Evolutionary conservation across 352 stramenopile genomes (phyloP), one percentile per base, ranked within the genome.

Genomic region (Globisporangium nagaii): DNA sequence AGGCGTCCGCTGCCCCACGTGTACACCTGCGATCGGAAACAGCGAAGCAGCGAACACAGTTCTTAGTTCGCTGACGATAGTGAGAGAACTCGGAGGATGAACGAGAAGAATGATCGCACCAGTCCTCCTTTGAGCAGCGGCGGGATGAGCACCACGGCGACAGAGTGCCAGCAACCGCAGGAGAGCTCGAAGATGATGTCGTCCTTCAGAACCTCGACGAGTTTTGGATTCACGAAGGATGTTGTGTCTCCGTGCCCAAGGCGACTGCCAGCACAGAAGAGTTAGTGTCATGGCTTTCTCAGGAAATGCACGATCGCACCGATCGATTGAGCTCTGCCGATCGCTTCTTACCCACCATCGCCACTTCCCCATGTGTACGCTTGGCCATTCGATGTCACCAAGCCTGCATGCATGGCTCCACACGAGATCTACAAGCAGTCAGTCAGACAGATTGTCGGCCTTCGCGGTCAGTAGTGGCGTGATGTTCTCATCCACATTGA

Each of bases 1-100:
- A 97, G 68, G n/a, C 88, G 95, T 0, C 93, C 92, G 40, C 73
- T 96, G n/a, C 90, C 90, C 88, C 88, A 98, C 3, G 90, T 98
- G 54, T 98, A 98, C 6, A 90, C 65, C 69, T 75, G 59, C 12
- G n/a, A n/a, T n/a, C n/a, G n/a, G n/a, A n/a, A n/a, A n/a, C n/a
- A n/a, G n/a, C n/a, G n/a, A n/a, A 12, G 3, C 17, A 25, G 8
- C 9, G 59, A 57, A 11, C 10, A 9, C 32, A 28, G 42, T 7
- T 17, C 17, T 59, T 10, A 7, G 13, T 10, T 24, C 13, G 40
- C 6, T 46, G n/a, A 24, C 5, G 32, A 13, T 24, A 25, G 15
- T 39, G 34, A 42, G 15, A 25, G 17, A 17, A 11, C 4, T 11
- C 5, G 19, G 25, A 15, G 11, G 10, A 12, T 17, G 9, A 5